Evolutionary conservation across 441 rosid species (phyloP).

Genomic region (Euphorbia celastroides): DNA sequence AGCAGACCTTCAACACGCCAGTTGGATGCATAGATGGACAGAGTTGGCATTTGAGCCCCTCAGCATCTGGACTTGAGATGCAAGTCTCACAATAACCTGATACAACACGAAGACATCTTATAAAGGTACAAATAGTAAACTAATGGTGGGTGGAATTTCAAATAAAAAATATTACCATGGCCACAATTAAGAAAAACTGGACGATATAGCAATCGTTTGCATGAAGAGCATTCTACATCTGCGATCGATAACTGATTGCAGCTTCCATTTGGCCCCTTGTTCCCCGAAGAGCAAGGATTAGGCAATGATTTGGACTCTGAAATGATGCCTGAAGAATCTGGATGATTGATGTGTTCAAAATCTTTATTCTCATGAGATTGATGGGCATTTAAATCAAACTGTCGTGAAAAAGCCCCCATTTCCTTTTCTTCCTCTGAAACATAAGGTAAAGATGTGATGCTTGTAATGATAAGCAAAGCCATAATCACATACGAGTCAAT

Average conservation of each 20-base stretch:
- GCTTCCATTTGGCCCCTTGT: conserved; percentile 22
- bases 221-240: conserved; percentile 56
- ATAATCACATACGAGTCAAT: not conserved
- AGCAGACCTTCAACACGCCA: conserved; percentile 54
- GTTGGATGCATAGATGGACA: conserved; percentile 59
- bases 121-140: not conserved
- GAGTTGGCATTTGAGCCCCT: conserved; percentile 50
- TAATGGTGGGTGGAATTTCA: not conserved
- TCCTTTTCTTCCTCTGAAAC: not conserved
- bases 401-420: not conserved
- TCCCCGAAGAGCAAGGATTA: conserved; percentile 10
- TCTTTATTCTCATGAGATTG: too few relatives aligned
- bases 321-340: conserved; percentile 17
- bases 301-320: not conserved
- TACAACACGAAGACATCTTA: conserved; percentile 6
- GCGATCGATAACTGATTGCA: conserved; percentile 28
- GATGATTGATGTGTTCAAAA: not conserved
- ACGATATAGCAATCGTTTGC: conserved; percentile 54
- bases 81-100: conserved; percentile 73
- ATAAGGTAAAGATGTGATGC: too few relatives aligned
- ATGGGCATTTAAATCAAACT: not conserved
- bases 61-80: conserved; percentile 28
- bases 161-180: conserved; percentile 54
- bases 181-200: conserved; percentile 79
- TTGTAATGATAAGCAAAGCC: not conserved